Conservation (phyloP, 1,284 basidiomycete species). For the Moesziomyces aphidis region DNA sequence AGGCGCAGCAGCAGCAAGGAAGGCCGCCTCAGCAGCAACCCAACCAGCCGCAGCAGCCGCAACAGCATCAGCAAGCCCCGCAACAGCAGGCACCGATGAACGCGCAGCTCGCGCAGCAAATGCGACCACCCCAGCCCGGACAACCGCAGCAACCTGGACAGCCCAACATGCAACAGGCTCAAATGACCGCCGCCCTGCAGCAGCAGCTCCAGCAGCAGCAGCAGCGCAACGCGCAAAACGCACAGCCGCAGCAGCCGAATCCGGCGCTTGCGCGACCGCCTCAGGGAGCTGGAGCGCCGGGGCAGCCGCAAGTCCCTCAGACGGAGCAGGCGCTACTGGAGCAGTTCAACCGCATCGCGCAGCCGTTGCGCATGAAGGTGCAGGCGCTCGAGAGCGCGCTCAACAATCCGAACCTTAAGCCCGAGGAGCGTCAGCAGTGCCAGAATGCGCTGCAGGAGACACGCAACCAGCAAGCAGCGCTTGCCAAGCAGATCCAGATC, state of each 20-base stretch:
- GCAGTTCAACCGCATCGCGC: slow-evolving; percentile 58
- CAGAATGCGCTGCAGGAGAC: slow-evolving; percentile 54
- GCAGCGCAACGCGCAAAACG: slow-evolving; percentile 19
- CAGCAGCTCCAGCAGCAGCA: slow-evolving; percentile 28
- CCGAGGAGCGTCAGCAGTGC: slow-evolving; percentile 58
- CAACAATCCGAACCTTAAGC: slow-evolving; percentile 46
- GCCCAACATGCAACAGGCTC: slow-evolving; percentile 36
- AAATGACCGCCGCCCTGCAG: slow-evolving; percentile 28
- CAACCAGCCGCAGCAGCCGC: slow-evolving; percentile 6
- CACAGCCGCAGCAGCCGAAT: slow-evolving; percentile 22
- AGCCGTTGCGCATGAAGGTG: slow-evolving; percentile 55
- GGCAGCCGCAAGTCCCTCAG: slow-evolving; percentile 43
- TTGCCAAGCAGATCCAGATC: slow-evolving; percentile 59
- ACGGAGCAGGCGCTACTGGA: slow-evolving; percentile 55
- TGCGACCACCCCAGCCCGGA: slow-evolving; percentile 2
- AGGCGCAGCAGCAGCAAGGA: slow-evolving; percentile 21
- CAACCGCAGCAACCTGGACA: slow-evolving; percentile 22
- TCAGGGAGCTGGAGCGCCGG: slow-evolving; percentile 17
- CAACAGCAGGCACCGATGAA: slow-evolving; percentile 15
- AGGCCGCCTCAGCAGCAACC: slow-evolving; percentile 12
- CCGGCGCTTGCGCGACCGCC: slow-evolving; percentile 14
- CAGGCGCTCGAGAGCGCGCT: slow-evolving; percentile 52
- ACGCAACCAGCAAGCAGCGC: slow-evolving; percentile 50
- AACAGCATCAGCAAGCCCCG: slow-evolving; percentile 19
- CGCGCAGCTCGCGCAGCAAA: slow-evolving; percentile 17